Evolutionary conservation across 805 yeast genomes (phyloP).

Genomic region (Cyberlindnera maclurae): DNA sequence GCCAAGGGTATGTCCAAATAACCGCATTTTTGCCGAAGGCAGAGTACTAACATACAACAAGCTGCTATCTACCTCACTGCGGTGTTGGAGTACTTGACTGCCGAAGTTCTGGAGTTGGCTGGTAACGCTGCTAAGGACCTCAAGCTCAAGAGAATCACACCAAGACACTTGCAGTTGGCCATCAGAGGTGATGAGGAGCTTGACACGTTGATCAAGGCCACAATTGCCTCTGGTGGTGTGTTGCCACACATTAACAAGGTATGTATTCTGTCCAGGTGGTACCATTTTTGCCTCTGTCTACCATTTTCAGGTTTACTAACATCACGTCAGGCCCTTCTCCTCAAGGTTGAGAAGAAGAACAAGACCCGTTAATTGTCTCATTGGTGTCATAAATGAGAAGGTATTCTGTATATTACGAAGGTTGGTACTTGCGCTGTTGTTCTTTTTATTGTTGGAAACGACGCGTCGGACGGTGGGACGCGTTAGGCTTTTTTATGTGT

Average conservation of each 20-base stretch:
- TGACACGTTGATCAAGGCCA: constrained; percentile 87
- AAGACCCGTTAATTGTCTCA: neutral
- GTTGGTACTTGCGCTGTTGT: too few relatives aligned
- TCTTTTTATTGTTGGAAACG: too few relatives aligned
- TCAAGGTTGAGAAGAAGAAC: constrained; percentile 23
- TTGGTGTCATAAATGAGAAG: neutral
- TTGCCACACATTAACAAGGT: constrained; percentile 47
- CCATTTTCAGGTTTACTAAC: constrained; percentile 8
- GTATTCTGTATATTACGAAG: neutral
- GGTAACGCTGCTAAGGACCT: constrained; percentile 97
- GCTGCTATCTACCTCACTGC: constrained; percentile 95
- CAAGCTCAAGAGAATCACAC: constrained; percentile 93
- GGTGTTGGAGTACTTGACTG: constrained; percentile 91
- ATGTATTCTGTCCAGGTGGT: constrained; percentile 10
- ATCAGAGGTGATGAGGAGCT: constrained; percentile 98
- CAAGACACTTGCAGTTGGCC: constrained; percentile 94
- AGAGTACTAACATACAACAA: constrained; percentile 11
- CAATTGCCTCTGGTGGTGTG: constrained; percentile 98
- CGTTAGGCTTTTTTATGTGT: too few relatives aligned
- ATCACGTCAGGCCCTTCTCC: constrained; percentile 16
- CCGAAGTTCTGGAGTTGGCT: constrained; percentile 95
- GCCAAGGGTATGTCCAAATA: constrained; percentile 38
- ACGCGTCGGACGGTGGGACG: too few relatives aligned
- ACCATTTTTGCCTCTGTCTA: too few relatives aligned
- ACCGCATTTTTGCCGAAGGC: too few relatives aligned